Conservation (phyloP, 768 basidiomycete genomes). For the Kwoniella pini region DNA sequence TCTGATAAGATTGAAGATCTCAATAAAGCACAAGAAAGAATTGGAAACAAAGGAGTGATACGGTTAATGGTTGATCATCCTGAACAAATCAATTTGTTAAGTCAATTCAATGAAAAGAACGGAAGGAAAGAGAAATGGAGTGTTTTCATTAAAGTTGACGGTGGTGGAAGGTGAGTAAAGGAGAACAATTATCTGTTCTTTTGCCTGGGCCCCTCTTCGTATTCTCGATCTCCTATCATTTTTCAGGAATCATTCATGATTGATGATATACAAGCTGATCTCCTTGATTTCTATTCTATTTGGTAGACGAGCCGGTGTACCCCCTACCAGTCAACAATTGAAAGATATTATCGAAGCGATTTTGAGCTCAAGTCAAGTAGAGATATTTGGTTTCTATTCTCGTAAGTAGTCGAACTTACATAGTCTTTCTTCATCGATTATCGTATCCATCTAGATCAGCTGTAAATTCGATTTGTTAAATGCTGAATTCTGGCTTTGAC, state of each 20-base stretch:
- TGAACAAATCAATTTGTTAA: conserved; percentile 68
- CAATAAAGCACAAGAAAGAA: conserved; percentile 62
- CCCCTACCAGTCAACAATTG: conserved; percentile 62
- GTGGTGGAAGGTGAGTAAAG: conserved; percentile 70
- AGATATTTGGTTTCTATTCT: conserved; percentile 79
- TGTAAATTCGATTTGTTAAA: too few species aligned
- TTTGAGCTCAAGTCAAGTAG: conserved; percentile 62
- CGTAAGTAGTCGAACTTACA: conserved; percentile 61
- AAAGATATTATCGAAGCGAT: conserved; percentile 61
- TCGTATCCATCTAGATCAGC: too few species aligned
- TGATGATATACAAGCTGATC: background rate
- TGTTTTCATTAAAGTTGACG: conserved; percentile 77
- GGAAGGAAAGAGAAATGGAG: conserved; percentile 63
- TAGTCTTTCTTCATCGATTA: conserved; percentile 57
- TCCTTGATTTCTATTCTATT: background rate
- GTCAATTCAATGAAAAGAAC: conserved; percentile 58
- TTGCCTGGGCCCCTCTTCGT: too few species aligned
- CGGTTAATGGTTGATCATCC: conserved; percentile 75
- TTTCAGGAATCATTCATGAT: too few species aligned
- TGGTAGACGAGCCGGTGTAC: conserved; percentile 71
- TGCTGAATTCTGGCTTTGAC: too few species aligned
- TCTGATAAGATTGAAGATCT: conserved; percentile 73
- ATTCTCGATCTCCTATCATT: too few species aligned
- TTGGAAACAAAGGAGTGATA: conserved; percentile 64
- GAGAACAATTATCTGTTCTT: background rate